phyloP scores from a whole-genome alignment of 352 stramenopile genomes.

The Hyaloperonospora arabidopsidis region DNA sequence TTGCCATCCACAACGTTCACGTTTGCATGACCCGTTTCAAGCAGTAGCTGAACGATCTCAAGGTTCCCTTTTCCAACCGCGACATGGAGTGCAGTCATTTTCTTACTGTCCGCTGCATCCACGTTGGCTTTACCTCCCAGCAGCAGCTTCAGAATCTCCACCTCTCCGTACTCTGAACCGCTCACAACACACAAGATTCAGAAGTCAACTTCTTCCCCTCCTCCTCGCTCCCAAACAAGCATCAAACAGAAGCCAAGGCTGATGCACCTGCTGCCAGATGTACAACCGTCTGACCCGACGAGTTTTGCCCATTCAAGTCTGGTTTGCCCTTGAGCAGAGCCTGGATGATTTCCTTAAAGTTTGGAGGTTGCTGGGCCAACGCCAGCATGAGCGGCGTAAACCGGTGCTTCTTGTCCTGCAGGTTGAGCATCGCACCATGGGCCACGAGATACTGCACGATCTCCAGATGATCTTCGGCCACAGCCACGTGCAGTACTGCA shows the following conservation, averaged over 20 bases:
- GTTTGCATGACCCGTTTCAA: conserved; percentile 50
- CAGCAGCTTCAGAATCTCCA: conserved; percentile 51
- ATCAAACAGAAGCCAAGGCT: neutral
- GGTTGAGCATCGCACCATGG: conserved; percentile 58
- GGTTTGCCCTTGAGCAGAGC: conserved; percentile 62
- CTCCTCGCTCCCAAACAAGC: too few species aligned
- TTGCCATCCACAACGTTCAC: conserved; percentile 56
- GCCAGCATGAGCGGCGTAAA: conserved; percentile 75
- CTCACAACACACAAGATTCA: neutral
- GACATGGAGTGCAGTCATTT: conserved; percentile 70
- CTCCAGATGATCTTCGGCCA: conserved; percentile 62
- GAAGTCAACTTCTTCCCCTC: neutral
- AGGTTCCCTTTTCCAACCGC: conserved; percentile 57
- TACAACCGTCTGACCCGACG: conserved; percentile 50
- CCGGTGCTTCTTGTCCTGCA: conserved; percentile 68
- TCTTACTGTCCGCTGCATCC: conserved; percentile 54
- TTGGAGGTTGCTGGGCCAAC: conserved; percentile 56
- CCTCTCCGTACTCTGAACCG: conserved; percentile 51
- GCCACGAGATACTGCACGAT: conserved; percentile 63
- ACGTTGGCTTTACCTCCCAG: conserved; percentile 54
- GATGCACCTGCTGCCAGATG: conserved; percentile 51
- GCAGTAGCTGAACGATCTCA: conserved; percentile 47
- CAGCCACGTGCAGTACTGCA: conserved; percentile 58
- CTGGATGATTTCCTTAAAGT: conserved; percentile 59
- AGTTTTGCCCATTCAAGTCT: conserved; percentile 54